Base-by-base conservation (phyloP, 2,329 filamentous ascomycete species). In the Didymella pinodella region DNA sequence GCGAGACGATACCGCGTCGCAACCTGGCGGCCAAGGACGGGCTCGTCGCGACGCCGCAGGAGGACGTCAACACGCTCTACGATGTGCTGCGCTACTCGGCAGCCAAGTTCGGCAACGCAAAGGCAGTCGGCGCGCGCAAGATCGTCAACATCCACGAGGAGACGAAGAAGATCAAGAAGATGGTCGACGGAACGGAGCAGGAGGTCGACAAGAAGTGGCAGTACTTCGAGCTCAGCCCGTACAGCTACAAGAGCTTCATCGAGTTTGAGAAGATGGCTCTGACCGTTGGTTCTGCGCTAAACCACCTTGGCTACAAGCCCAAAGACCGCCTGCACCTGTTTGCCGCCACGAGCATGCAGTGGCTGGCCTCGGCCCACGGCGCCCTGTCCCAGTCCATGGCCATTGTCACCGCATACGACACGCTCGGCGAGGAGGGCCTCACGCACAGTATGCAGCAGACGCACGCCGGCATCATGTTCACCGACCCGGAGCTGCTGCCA, bases 321-420 rank as follows among this genome's bases (percentile, higher is more conserved):
- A 80, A 84, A 16, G 86, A 93, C 75, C 88, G 85, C 70, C 76
- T 96, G 67, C 92, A 96, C 76, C 83, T 96, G 55, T 96, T 93
- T 74, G 93, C 90, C 47, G 86, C 90, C n/a, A 96, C 69, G 61
- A 92, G 90, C 76, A 85, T 88, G 50, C 86, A 92, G 79, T 98
- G 94, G 94, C 84, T 97, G 64, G 87, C 89, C 54, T 87, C 91
- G 70, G 90, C 93, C 46, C 92, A 96, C 75, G 87, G 84, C 82
- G 90, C 86, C 55, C 79, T 88, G 20, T 93, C 93, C 16, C 94
- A 98, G 79, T 93, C 91, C 44, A 87, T 97, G 76, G 88, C 91
- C 59, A 93, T 97, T 66, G 94, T 97, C 49, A 98, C 94, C 45
- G 93, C 93, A 49, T 97, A 97, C 79, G 93, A 97, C 77, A 96